Evolutionary conservation across 768 basidiomycete genomes (phyloP), one percentile per base, ranked within the genome.

Genomic region (Termitomyces sp.): DNA sequence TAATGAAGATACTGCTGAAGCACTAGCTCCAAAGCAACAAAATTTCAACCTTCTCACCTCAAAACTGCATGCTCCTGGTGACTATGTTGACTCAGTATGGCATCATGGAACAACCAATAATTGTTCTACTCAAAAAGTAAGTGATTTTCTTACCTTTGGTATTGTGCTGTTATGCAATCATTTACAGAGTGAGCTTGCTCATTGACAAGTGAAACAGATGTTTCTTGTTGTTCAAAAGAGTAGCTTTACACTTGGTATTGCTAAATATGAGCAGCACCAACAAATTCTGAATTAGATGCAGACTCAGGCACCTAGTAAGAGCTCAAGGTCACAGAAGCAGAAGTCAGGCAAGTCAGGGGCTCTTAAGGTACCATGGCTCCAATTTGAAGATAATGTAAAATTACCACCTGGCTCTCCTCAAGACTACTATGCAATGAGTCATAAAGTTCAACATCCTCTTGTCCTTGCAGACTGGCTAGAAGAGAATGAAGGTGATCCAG

Each of bases 111-210:
- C 73, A 0, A 72, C 71, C 2, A 74, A 80, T 48, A 67, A 65
- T 1, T 78, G 73, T 56, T 71, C 73, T 0, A 78, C 74, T 1
- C 70, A 75, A 27, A 48, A 66, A 8, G 77, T 79, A 54, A 54
- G 66, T 58, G 11, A 6, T 41, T 27, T 4, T 27, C 27, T 27
- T 27, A 27, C 27, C 27, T 27, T 27, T 27, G 27, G 27, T 27
- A 27, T 27, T 27, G 27, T 27, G 27, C 27, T 27, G 4, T 27
- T 27, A 27, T 27, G 27, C 4, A 4, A 27, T 2, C 27, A 27
- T 68, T 36, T 27, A 16, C 31, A 78, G 76, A 72, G 73, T 2
- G 75, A 79, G 58, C 67, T 70, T 0, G 70, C 77, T 55, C 78
- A 79, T 55, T 60, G 59, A 0, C 51, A 55, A 0, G 69, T 71